Conservation (phyloP, 139 green algal genomes). For the Tetraselmis striata region DNA sequence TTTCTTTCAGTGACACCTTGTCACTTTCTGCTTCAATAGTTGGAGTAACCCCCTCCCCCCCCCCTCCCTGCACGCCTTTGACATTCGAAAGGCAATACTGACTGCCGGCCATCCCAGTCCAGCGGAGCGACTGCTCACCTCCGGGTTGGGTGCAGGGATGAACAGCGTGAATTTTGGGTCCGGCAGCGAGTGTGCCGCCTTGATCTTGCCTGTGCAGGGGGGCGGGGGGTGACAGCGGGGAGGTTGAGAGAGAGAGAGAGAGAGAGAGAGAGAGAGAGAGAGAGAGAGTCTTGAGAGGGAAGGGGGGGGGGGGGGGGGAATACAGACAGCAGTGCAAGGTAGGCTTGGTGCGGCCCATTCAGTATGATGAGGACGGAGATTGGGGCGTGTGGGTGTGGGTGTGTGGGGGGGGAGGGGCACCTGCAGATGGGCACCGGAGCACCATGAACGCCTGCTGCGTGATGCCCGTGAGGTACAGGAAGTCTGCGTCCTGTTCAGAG, state of each 20-base stretch:
- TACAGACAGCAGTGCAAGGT: too few species aligned
- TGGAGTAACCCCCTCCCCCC: too few species aligned
- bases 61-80: too few species aligned
- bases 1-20: too few species aligned
- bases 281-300: not conserved
- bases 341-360: too few species aligned
- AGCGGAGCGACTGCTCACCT: too few species aligned
- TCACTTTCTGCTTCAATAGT: too few species aligned
- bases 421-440: constrained; percentile 10
- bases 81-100: too few species aligned
- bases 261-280: not conserved
- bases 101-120: too few species aligned
- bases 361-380: too few species aligned
- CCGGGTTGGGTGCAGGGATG: constrained; percentile 28
- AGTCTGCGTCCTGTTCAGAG: constrained; percentile 82
- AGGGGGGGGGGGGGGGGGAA: not conserved
- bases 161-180: constrained; percentile 32
- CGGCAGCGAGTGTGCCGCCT: not conserved
- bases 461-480: constrained; percentile 82
- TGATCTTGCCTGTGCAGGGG: not conserved
- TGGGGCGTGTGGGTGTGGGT: too few species aligned
- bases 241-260: not conserved
- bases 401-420: not conserved
- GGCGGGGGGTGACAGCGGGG: not conserved
- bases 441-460: constrained; percentile 56